Evolutionary conservation across 495 filamentous ascomycete genomes (phyloP).

Genomic region (Annulohypoxylon nitens): DNA sequence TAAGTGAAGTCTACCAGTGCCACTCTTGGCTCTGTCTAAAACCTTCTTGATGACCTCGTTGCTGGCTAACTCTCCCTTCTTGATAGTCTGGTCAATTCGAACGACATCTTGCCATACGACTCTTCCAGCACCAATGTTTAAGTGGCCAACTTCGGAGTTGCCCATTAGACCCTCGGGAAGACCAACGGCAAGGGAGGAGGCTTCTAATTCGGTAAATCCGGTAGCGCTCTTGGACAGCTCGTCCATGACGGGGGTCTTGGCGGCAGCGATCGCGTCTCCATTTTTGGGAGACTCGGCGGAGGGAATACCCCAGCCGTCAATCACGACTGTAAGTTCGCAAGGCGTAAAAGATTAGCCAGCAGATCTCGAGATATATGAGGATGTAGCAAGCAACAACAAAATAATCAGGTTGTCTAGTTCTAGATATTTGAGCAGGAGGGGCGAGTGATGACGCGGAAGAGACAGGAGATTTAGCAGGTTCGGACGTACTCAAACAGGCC

Average conservation of each 20-base stretch:
- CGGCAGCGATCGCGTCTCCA: slow-evolving; percentile 94
- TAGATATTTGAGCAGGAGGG: slow-evolving; percentile 28
- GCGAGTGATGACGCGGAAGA: slow-evolving; percentile 26
- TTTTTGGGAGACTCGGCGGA: slow-evolving; percentile 79
- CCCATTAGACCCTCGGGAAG: slow-evolving; percentile 98
- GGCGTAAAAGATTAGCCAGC: slow-evolving; percentile 66
- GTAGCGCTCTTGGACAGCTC: slow-evolving; percentile 79
- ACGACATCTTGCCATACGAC: slow-evolving; percentile 99
- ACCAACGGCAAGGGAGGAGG: slow-evolving; percentile 94
- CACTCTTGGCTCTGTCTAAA: slow-evolving; percentile 84
- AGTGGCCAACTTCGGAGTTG: slow-evolving; percentile 96
- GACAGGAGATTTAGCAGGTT: slow-evolving; percentile 30
- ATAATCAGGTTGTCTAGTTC: slow-evolving; percentile 54
- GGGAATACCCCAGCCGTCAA: slow-evolving; percentile 97
- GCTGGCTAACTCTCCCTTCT: slow-evolving; percentile 84
- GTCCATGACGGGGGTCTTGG: slow-evolving; percentile 93
- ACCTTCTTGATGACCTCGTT: slow-evolving; percentile 82
- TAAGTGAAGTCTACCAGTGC: slow-evolving; percentile 92
- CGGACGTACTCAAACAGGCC: slow-evolving; percentile 85
- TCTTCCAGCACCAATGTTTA: slow-evolving; percentile 97
- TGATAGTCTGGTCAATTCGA: slow-evolving; percentile 94
- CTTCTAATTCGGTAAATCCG: slow-evolving; percentile 89
- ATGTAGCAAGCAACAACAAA: slow-evolving; percentile 59
- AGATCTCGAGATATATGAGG: slow-evolving; percentile 65
- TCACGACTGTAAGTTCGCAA: slow-evolving; percentile 77